Evolutionary conservation across 2,329 filamentous ascomycete species (phyloP), one percentile per base, ranked within the genome.

Genomic region (Fusarium paranaense): DNA sequence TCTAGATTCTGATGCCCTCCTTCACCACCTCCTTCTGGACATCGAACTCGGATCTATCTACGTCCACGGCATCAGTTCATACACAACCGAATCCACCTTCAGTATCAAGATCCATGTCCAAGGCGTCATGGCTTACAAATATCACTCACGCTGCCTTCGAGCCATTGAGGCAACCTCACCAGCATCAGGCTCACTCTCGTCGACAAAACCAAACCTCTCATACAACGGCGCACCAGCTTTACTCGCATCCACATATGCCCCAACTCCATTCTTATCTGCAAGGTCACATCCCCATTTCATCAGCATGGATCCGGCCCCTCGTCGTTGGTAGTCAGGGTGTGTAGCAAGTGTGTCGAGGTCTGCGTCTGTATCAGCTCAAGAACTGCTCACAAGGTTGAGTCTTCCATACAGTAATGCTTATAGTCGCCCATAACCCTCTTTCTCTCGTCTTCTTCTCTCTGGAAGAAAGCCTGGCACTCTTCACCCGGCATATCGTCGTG

Each of bases 281-380:
- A 77, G 62, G 11, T 78, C 69, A 13, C 78, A 78, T 1, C 78
- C 76, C 69, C 76, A 79, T 57, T 64, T 52, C 9, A 79, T 65
- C 2, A 79, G 71, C 74, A 78, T 72, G 3, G 74, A 78, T 1
- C 76, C 76, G 5, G 69, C 70, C 14, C 78, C 78, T n/a, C 70
- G 71, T 3, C 78, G 68, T 40, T 78, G 78, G 14, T 79, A 79
- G 2, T 78, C 75, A 0, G 76, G 78, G 32, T 78, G 78, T 0
- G 78, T 79, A 3, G 60, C 78, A 3, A 79, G 33, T 1, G 77
- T 79, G 40, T 79, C 78, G 1, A 79, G 70, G 60, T 79, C 77
- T 77, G 33, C 5, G 20, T 37, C 11, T 32, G 30, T 32, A 32
- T 52, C 18, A 57, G 52, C 18, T 57, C 32, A 18, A 57, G 52